phyloP scores from a whole-genome alignment of 2,329 filamentous ascomycete species.

The Paraphaeosphaeria minitans region DNA sequence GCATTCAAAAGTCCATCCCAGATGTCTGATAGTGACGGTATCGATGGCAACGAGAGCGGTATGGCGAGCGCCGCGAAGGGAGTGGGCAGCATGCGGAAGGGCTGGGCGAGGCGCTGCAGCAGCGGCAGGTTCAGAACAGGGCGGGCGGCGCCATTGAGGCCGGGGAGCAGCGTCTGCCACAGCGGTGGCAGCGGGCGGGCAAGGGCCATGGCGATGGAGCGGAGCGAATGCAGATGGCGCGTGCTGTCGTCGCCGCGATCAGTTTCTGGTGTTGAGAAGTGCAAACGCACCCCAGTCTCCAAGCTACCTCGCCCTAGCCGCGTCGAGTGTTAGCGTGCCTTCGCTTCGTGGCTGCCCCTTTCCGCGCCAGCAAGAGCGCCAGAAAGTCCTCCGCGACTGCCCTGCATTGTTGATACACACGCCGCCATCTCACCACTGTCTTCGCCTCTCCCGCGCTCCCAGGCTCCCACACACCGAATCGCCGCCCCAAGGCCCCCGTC shows the following conservation, averaged over 20 bases:
- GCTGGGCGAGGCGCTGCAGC: constrained; percentile 52
- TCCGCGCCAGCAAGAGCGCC: constrained; percentile 44
- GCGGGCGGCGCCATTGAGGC: constrained; percentile 49
- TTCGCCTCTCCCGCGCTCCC: constrained; percentile 19
- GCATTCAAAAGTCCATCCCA: constrained; percentile 93
- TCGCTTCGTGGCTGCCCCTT: constrained; percentile 49
- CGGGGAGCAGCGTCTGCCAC: constrained; percentile 60
- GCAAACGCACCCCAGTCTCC: constrained; percentile 32
- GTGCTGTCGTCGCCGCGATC: constrained; percentile 8
- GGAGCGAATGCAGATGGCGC: constrained; percentile 8
- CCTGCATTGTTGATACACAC: constrained; percentile 38
- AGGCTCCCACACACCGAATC: constrained; percentile 16
- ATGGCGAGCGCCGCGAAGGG: constrained; percentile 55
- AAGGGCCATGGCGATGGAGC: constrained; percentile 40
- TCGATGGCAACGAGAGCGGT: constrained; percentile 51
- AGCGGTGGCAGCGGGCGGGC: constrained; percentile 50
- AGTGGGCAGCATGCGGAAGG: constrained; percentile 65
- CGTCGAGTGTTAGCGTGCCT: constrained; percentile 34
- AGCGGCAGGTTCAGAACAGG: constrained; percentile 48
- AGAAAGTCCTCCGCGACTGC: constrained; percentile 45
- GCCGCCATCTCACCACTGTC: constrained; percentile 15
- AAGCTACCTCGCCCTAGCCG: constrained; percentile 34
- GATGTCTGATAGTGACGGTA: constrained; percentile 69
- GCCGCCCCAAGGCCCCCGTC: constrained; percentile 31
- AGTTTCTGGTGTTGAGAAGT: constrained; percentile 34